phyloP scores from a whole-genome alignment of 768 basidiomycete genomes.

The Psilocybe azurescens region DNA sequence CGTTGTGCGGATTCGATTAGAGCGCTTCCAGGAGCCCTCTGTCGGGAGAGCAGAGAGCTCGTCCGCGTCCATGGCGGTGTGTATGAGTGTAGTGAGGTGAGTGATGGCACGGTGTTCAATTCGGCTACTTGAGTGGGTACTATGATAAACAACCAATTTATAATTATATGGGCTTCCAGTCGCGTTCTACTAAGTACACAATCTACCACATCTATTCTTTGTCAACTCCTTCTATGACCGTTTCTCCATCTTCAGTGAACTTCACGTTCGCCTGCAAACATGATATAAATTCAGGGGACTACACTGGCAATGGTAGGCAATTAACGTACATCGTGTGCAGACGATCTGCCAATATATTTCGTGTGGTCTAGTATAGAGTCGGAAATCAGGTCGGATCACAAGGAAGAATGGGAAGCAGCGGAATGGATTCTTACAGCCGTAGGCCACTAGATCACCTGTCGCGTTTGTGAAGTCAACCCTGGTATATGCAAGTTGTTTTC shows the following conservation, averaged over 20 bases:
- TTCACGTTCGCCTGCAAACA: conserved; percentile 68
- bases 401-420: conserved; percentile 2
- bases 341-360: conserved; percentile 82
- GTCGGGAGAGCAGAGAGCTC: conserved; percentile 46
- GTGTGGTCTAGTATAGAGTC: conserved; percentile 65
- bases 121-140: neutral
- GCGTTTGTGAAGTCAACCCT: conserved; percentile 75
- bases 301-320: neutral
- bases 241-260: conserved; percentile 81
- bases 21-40: conserved; percentile 34
- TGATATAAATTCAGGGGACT: neutral
- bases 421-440: conserved; percentile 59
- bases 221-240: conserved; percentile 68
- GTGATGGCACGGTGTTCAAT: neutral
- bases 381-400: conserved; percentile 1
- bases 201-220: conserved; percentile 6
- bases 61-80: conserved; percentile 33
- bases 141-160: neutral
- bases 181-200: neutral
- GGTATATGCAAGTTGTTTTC: conserved; percentile 82
- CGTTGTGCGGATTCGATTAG: conserved; percentile 34
- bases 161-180: too few relatives aligned
- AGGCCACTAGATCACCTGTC: conserved; percentile 75
- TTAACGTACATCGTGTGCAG: conserved; percentile 42
- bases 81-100: conserved; percentile 7